Evolutionary conservation across 768 basidiomycete genomes (phyloP).

Genomic region (Tulasnella sp.): DNA sequence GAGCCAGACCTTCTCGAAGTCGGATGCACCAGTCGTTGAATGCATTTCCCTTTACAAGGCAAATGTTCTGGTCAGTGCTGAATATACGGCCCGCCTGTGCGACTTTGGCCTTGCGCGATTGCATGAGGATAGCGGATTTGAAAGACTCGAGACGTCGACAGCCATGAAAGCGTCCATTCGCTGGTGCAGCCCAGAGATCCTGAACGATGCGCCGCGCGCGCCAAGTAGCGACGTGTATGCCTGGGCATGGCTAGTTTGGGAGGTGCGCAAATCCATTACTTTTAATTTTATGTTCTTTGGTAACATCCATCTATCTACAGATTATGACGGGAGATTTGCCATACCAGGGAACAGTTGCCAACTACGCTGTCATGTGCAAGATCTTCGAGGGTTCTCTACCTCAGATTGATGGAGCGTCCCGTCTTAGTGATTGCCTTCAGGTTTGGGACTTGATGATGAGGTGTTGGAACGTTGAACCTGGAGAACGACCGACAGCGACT

Average conservation of each 20-base stretch:
- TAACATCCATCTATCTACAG: background rate
- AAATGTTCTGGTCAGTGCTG: too few relatives aligned
- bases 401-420: background rate
- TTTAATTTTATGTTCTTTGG: too few relatives aligned
- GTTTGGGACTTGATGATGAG: background rate
- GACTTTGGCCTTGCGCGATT: constrained; percentile 15
- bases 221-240: background rate
- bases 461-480: background rate
- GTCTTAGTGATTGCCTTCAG: background rate
- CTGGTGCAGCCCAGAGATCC: constrained; percentile 14
- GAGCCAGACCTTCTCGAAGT: too few relatives aligned
- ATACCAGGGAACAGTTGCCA: background rate
- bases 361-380: background rate
- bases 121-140: background rate
- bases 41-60: background rate
- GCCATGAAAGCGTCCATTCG: background rate
- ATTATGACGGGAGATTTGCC: background rate
- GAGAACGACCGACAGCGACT: background rate
- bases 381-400: background rate
- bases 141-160: constrained; percentile 7
- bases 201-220: background rate
- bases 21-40: too few relatives aligned
- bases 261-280: background rate
- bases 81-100: background rate
- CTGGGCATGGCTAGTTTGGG: constrained; percentile 4